Conservation (phyloP, 2,329 filamentous ascomycete species). For the Macrophomina pseudophaseolina region DNA sequence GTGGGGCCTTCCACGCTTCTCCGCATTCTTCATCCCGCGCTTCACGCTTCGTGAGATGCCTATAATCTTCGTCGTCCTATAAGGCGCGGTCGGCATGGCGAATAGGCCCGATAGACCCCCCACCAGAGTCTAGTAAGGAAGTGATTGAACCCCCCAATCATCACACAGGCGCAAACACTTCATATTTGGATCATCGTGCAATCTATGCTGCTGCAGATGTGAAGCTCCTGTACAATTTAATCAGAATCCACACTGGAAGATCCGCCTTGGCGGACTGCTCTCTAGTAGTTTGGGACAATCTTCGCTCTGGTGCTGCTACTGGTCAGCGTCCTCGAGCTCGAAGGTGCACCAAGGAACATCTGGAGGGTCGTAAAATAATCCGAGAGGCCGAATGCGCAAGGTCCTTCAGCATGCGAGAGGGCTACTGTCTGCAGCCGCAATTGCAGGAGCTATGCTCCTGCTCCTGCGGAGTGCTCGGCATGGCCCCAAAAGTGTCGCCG, state of each 20-base stretch:
- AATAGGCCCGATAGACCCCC: slow-evolving; percentile 11
- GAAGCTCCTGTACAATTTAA: background rate
- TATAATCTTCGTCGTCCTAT: background rate
- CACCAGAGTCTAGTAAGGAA: background rate
- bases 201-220: background rate
- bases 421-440: too few relatives aligned
- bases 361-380: too few relatives aligned
- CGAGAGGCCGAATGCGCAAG: too few relatives aligned
- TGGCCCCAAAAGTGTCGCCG: too few relatives aligned
- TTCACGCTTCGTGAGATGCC: background rate
- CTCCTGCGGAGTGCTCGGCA: too few relatives aligned
- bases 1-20: slow-evolving; percentile 3
- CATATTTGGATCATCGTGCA: background rate
- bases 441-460: too few relatives aligned
- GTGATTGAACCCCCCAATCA: background rate
- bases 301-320: too few relatives aligned
- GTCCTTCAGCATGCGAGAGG: too few relatives aligned
- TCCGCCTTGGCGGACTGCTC: too few relatives aligned
- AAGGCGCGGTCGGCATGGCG: background rate
- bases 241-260: background rate
- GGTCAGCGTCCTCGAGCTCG: too few relatives aligned
- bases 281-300: background rate
- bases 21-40: background rate
- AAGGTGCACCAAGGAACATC: too few relatives aligned
- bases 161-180: background rate